Conservation (phyloP, 2,329 filamentous ascomycete species). For the Lizonia empirigonia region DNA sequence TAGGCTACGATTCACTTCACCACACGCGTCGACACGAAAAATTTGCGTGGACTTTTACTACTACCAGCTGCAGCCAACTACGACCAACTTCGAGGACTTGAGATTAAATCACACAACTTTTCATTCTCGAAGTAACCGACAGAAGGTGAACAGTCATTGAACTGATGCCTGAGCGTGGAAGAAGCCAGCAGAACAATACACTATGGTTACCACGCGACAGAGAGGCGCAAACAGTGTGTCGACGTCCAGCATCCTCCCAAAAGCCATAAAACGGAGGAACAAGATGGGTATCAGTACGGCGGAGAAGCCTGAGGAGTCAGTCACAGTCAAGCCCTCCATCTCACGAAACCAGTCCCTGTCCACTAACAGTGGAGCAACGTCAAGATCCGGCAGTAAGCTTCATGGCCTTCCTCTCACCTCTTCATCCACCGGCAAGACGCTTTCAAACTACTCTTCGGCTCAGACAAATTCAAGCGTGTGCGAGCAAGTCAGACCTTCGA, state of each 20-base stretch:
- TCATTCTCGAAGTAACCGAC: no score
- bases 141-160: no score
- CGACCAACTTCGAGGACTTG: background rate
- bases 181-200: background rate
- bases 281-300: background rate
- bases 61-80: background rate
- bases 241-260: background rate
- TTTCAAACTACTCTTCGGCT: background rate
- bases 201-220: conserved; percentile 20
- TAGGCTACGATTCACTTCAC: background rate
- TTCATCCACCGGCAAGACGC: conserved; percentile 1
- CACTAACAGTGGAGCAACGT: background rate
- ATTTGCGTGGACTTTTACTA: background rate
- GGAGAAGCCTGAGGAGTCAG: background rate
- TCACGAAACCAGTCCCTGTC: background rate
- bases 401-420: conserved; percentile 20
- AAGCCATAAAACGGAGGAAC: background rate
- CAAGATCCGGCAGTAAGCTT: background rate
- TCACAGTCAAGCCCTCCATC: background rate
- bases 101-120: background rate
- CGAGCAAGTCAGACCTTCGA: background rate
- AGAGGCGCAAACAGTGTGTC: conserved; percentile 10
- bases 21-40: background rate
- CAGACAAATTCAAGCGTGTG: background rate
- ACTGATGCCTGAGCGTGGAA: no score